Conservation (phyloP, 2,329 filamentous ascomycete genomes). For the Aspergillus arachidicola region DNA sequence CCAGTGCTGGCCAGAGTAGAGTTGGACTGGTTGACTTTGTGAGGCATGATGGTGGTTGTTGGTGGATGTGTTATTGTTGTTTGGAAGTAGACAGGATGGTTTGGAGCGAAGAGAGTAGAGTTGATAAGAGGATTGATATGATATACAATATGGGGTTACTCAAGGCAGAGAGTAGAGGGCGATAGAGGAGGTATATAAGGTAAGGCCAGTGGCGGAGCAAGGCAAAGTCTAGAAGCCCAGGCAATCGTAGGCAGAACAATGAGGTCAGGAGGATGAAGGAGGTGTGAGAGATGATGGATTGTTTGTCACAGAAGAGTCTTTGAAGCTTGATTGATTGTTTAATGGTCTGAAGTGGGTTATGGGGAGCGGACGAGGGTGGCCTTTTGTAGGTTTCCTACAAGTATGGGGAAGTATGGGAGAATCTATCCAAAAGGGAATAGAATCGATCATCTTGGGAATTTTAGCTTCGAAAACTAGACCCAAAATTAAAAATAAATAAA, state of each 20-base stretch:
- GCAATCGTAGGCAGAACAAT: conserved; percentile 1
- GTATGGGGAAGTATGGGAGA: conserved; percentile 13
- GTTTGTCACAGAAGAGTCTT: conserved; percentile 2
- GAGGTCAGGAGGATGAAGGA: not conserved
- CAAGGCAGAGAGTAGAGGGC: not conserved
- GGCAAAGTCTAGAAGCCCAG: conserved; percentile 2
- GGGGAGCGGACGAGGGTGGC: conserved; percentile 9
- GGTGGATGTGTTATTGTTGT: not conserved
- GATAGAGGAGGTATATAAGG: conserved; percentile 3
- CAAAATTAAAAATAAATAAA: conserved; percentile 10
- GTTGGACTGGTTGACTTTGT: conserved; percentile 40
- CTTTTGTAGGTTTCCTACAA: conserved; percentile 21
- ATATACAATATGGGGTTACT: not conserved
- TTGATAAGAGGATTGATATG: not conserved
- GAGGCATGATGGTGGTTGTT: conserved; percentile 30
- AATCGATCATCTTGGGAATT: conserved; percentile 1
- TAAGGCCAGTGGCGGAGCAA: conserved; percentile 9
- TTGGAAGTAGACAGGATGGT: not conserved
- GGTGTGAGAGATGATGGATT: conserved; percentile 13
- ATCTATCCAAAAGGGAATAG: conserved; percentile 9
- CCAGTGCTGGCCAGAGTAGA: conserved; percentile 36
- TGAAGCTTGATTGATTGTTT: not conserved
- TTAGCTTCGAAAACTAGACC: not conserved
- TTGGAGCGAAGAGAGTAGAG: conserved; percentile 1
- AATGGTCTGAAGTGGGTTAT: not conserved